Percentiles rank a stretch among this genome's conserved stretches.
Conservation (phyloP, 2,329 filamentous ascomycete genomes). For the Ploettnerulaceae sp. region DNA sequence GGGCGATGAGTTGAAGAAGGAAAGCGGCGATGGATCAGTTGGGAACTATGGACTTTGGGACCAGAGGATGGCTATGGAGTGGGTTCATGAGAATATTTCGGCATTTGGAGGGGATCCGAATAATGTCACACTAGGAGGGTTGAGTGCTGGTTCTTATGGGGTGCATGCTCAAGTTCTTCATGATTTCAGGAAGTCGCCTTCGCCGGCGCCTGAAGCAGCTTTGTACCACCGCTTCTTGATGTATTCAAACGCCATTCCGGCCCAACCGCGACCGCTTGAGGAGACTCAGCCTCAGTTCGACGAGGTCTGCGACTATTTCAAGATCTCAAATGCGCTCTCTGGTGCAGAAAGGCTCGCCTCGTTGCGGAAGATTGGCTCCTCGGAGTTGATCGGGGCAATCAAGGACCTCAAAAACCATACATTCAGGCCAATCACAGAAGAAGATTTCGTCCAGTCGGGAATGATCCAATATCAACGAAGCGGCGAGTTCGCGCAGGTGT, state of each 20-base stretch:
- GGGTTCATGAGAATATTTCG: slow-evolving; percentile 45
- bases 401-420: slow-evolving; percentile 41
- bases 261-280: slow-evolving; percentile 38
- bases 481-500: slow-evolving; percentile 37
- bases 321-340: slow-evolving; percentile 25
- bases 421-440: slow-evolving; percentile 42
- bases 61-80: slow-evolving; percentile 46
- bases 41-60: slow-evolving; percentile 44
- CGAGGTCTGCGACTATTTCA: slow-evolving; percentile 38
- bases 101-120: slow-evolving; percentile 38
- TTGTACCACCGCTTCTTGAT: slow-evolving; percentile 39
- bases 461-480: slow-evolving; percentile 38
- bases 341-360: slow-evolving; percentile 32
- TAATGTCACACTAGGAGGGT: slow-evolving; percentile 43
- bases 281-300: slow-evolving; percentile 40
- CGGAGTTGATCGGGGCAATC: slow-evolving; percentile 35
- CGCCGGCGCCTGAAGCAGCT: not conserved
- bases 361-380: slow-evolving; percentile 33
- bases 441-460: slow-evolving; percentile 37
- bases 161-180: slow-evolving; percentile 11
- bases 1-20: slow-evolving; percentile 35
- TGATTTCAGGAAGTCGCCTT: not conserved
- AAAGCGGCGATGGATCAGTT: slow-evolving; percentile 27
- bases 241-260: slow-evolving; percentile 43
- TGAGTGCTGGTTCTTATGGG: slow-evolving; percentile 41